Evolutionary conservation across 2,329 filamentous ascomycete species (phyloP).

Genomic region (Davidsoniella australis): DNA sequence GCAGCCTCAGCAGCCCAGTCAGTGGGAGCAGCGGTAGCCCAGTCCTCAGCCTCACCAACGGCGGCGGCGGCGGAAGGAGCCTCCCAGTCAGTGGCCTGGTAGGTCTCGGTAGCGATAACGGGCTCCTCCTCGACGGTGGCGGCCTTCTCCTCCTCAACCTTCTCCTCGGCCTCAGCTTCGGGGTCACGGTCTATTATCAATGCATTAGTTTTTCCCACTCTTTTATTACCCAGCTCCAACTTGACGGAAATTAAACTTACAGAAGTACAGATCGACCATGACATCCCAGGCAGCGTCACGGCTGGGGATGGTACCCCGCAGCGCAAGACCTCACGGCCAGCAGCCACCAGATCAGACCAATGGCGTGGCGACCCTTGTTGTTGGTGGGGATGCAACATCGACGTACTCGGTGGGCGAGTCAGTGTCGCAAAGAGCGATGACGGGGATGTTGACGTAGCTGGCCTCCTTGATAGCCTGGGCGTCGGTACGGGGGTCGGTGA

Average conservation of each 20-base stretch:
- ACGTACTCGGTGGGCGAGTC: constrained; percentile 99
- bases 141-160: constrained; percentile 84
- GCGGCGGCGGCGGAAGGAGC: constrained; percentile 48
- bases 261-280: constrained; percentile 99
- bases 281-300: constrained; percentile 97
- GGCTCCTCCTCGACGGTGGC: constrained; percentile 72
- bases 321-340: constrained; percentile 98
- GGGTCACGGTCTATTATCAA: constrained; percentile 66
- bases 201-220: constrained; percentile 2
- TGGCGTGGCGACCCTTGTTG: constrained; percentile 99
- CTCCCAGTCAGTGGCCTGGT: constrained; percentile 77
- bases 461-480: constrained; percentile 99
- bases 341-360: constrained; percentile 98
- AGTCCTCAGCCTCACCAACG: constrained; percentile 33
- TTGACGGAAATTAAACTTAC: constrained; percentile 26
- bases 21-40: constrained; percentile 49
- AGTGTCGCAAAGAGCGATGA: constrained; percentile 97
- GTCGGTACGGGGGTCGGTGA: constrained; percentile 98
- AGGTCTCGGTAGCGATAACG: constrained; percentile 54
- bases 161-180: constrained; percentile 98
- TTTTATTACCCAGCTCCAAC: not conserved
- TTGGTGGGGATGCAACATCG: constrained; percentile 99
- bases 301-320: constrained; percentile 89
- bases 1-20: constrained; percentile 48
- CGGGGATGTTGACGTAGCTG: constrained; percentile 99